phyloP scores from a whole-genome alignment of 1,284 basidiomycete genomes.

The Schizopora paradoxa region DNA sequence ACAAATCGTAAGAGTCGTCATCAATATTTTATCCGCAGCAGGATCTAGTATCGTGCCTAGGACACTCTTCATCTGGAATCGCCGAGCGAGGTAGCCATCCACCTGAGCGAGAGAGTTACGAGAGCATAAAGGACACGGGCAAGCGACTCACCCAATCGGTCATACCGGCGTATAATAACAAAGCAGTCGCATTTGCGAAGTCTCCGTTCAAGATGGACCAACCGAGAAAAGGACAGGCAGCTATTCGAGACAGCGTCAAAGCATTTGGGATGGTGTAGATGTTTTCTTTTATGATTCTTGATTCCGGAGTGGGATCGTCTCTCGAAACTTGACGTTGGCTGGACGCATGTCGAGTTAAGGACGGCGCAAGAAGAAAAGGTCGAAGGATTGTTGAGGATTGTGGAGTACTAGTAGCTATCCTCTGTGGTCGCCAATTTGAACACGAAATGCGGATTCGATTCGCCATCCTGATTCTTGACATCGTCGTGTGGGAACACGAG shows the following conservation, averaged over 20 bases:
- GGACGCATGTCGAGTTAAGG: too few species aligned
- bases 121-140: background rate
- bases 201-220: slow-evolving; percentile 88
- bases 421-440: too few species aligned
- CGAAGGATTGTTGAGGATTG: too few species aligned
- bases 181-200: slow-evolving; percentile 71
- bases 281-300: slow-evolving; percentile 58
- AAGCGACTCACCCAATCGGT: slow-evolving; percentile 72
- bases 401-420: too few species aligned
- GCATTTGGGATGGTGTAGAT: slow-evolving; percentile 95
- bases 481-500: too few species aligned
- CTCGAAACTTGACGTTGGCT: too few species aligned
- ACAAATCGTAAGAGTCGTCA: slow-evolving; percentile 91
- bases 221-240: slow-evolving; percentile 85
- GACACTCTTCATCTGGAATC: slow-evolving; percentile 81
- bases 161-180: slow-evolving; percentile 85
- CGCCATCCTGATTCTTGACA: too few species aligned
- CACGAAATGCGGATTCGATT: too few species aligned
- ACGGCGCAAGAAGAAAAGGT: too few species aligned
- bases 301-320: background rate
- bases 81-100: slow-evolving; percentile 87
- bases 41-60: slow-evolving; percentile 95
- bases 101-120: slow-evolving; percentile 41
- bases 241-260: slow-evolving; percentile 82
- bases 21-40: slow-evolving; percentile 92